A percentile compares a stretch with the other conserved stretches of the same genome.
phyloP scores from a whole-genome alignment of 116 monocot species.

The Papilionanthe hybrid region DNA sequence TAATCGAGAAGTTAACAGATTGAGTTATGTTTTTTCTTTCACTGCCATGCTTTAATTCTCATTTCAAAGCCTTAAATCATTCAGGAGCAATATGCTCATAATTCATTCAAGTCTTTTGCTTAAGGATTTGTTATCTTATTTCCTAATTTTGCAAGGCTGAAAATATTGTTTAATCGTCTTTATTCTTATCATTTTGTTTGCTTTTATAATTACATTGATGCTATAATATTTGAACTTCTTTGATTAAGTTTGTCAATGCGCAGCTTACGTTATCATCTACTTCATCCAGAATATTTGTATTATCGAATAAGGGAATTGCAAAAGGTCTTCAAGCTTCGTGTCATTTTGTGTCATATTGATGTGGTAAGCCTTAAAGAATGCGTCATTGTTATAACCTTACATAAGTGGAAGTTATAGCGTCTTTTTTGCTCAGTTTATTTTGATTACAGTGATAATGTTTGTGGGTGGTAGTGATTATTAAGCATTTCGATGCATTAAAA shows the following conservation, averaged over 20 bases:
- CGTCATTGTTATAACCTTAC: neutral
- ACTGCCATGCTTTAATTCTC: too few species aligned
- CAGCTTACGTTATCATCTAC: constrained; percentile 98
- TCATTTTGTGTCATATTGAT: constrained; percentile 97
- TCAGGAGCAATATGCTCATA: too few species aligned
- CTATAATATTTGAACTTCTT: neutral
- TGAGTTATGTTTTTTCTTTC: too few species aligned
- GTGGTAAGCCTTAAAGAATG: constrained; percentile 51
- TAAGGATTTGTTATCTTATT: neutral
- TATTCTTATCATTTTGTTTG: neutral
- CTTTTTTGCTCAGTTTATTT: neutral
- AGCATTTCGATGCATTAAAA: neutral
- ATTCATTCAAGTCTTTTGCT: too few species aligned
- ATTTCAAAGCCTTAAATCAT: too few species aligned
- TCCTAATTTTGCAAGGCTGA: neutral
- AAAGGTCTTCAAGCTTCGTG: constrained; percentile 88
- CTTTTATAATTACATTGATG: neutral
- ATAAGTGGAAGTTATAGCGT: neutral
- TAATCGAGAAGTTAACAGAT: too few species aligned
- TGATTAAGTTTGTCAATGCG: constrained; percentile 13
- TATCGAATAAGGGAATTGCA: constrained; percentile 94
- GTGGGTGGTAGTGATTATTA: neutral
- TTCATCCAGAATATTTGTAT: constrained; percentile 98
- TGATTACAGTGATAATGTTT: neutral
- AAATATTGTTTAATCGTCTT: neutral